Evolutionary conservation across 495 filamentous ascomycete genomes (phyloP), one percentile per base, ranked within the genome.

Genomic region (Neurospora cerealis): DNA sequence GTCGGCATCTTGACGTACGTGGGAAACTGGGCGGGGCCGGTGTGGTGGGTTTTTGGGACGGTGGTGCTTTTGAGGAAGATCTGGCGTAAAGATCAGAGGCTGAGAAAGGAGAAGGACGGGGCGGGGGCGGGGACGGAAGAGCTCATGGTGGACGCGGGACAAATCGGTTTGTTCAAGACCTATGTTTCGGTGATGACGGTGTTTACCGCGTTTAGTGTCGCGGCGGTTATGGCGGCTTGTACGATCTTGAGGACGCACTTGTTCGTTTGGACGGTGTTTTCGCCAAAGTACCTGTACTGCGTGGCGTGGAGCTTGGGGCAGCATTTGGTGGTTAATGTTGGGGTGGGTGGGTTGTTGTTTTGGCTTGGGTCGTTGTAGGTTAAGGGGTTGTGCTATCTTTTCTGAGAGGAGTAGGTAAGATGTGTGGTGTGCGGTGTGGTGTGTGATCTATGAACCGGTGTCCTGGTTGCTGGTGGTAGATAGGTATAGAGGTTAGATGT

Each of bases 211-310:
- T 80, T 82, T 4, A 86, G 86, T 32, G 80, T 92, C 71, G 80
- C 89, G 21, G 91, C 88, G 40, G 93, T 97, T 10, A 97, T 97
- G 94, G 89, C 86, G 36, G 93, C 96, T 38, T 99, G 96, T 79
- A 93, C 93, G 73, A 83, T 87, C 13, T 78, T 98, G 78, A 85
- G 96, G 77, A 92, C 91, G 60, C 96, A 99, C 85, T 83, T 99
- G 74, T 99, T 99, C 82, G 93, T 99, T 72, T 99, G 96, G 96
- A 98, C 94, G 0, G 96, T 99, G 38, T 99, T 99, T 82, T 94
- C 91, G 70, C 96, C 96, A 5, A 99, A 98, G 82, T 99, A 93
- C 83, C 81, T 99, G 75, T 98, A 96, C 80, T 90, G 88, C 70
- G 90, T 96, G 83, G 94, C 90, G 24, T 99, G 96, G 96, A 89